A percentile compares a stretch with the other conserved stretches of the same genome.
Evolutionary conservation across 2,329 filamentous ascomycete species (phyloP).

Genomic region (Fusarium subtropicale): DNA sequence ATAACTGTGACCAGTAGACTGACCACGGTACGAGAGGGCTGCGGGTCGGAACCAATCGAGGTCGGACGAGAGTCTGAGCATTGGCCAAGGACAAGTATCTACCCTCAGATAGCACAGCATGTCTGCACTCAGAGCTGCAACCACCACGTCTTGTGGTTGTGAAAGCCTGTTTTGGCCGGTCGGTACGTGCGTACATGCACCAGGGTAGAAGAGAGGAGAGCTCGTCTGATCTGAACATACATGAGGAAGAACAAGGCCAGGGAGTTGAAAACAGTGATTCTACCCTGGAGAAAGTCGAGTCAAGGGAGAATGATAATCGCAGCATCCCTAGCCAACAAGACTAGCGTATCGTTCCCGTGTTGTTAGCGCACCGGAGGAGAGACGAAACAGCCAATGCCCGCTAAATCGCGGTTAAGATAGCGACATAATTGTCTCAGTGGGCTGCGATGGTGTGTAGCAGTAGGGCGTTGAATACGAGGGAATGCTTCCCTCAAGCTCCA

Average conservation of each 20-base stretch:
- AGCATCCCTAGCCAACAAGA: conserved; percentile 18
- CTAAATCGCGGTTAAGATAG: conserved; percentile 23
- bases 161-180: conserved; percentile 39
- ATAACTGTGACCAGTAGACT: background rate
- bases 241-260: conserved; percentile 2
- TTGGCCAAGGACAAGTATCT: conserved; percentile 25
- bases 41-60: conserved; percentile 35
- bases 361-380: conserved; percentile 24
- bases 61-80: conserved; percentile 20
- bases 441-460: conserved; percentile 30
- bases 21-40: conserved; percentile 30
- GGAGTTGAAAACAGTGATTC: conserved; percentile 9
- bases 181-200: conserved; percentile 1
- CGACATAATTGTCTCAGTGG: conserved; percentile 26
- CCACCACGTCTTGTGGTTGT: conserved; percentile 35
- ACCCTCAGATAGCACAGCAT: conserved; percentile 35
- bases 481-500: conserved; percentile 30
- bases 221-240: background rate
- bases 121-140: conserved; percentile 34
- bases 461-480: conserved; percentile 45
- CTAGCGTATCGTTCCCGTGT: conserved; percentile 34
- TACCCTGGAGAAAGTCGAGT: conserved; percentile 10
- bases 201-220: background rate
- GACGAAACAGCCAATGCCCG: conserved; percentile 29
- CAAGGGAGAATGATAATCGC: conserved; percentile 13